phyloP scores from a whole-genome alignment of 306 rosid genomes.

The Clitoria ternatea region DNA sequence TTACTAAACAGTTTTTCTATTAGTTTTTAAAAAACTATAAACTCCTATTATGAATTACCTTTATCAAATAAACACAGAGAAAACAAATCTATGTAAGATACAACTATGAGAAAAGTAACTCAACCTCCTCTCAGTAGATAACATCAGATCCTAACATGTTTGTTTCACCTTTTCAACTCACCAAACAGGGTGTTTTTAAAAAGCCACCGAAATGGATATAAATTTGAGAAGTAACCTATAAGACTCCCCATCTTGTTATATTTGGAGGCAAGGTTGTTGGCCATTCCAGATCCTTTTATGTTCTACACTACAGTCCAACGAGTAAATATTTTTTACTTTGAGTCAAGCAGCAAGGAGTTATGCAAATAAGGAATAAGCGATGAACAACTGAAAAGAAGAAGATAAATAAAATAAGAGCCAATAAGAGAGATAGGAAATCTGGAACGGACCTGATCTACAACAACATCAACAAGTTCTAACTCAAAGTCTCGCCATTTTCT shows the following conservation, averaged over 20 bases:
- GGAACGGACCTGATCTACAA: constrained; percentile 86
- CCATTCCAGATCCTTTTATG: too few species aligned
- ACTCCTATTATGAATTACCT: too few species aligned
- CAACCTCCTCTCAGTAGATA: too few species aligned
- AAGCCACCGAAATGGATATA: not conserved
- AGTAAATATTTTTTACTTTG: not conserved
- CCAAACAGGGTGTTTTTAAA: too few species aligned
- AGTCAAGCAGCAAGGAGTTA: not conserved
- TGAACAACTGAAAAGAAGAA: not conserved
- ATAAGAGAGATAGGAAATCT: constrained; percentile 7
- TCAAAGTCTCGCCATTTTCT: constrained; percentile 93
- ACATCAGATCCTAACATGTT: too few species aligned
- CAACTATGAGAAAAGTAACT: too few species aligned
- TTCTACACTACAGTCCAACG: not conserved
- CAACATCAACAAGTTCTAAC: constrained; percentile 85
- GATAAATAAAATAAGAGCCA: not conserved
- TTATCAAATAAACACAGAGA: too few species aligned
- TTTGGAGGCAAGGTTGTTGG: not conserved
- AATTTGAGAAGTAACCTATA: not conserved
- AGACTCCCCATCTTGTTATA: not conserved
- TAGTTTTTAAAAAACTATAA: too few species aligned
- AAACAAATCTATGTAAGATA: too few species aligned
- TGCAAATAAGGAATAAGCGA: not conserved
- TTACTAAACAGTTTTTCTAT: too few species aligned
- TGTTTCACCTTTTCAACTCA: too few species aligned